Conservation (phyloP, 257 asterid genomes). For the Scutellaria baicalensis region DNA sequence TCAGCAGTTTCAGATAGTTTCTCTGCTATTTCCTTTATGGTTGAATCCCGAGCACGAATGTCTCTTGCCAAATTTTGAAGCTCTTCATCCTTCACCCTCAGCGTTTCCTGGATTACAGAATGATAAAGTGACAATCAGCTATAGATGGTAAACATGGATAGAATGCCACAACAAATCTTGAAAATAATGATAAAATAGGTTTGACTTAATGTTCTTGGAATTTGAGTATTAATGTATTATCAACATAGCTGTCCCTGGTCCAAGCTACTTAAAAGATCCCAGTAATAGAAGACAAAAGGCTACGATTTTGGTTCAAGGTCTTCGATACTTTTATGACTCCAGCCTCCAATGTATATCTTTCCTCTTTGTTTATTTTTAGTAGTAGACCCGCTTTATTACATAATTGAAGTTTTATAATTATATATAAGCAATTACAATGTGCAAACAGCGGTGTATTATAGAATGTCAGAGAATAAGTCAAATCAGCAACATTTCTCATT, state of each 20-base stretch:
- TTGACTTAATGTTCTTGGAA: background rate
- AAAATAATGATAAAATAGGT: background rate
- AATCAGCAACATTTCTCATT: background rate
- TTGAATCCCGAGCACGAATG: slow-evolving; percentile 81
- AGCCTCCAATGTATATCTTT: background rate
- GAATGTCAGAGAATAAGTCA: background rate
- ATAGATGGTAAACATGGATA: background rate
- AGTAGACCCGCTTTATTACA: background rate
- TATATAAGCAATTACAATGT: background rate
- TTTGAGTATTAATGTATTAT: background rate
- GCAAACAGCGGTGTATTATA: background rate
- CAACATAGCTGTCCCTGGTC: background rate
- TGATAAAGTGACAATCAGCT: background rate
- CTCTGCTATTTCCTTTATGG: slow-evolving; percentile 80
- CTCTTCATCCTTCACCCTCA: slow-evolving; percentile 98
- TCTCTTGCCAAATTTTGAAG: slow-evolving; percentile 89
- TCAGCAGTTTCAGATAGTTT: slow-evolving; percentile 92
- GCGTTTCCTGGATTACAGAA: slow-evolving; percentile 66
- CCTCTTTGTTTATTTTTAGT: background rate
- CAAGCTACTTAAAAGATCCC: background rate
- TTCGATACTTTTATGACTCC: background rate
- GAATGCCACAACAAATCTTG: background rate
- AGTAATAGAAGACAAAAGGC: background rate
- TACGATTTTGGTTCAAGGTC: background rate
- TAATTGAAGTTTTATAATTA: background rate